Conservation (phyloP, 352 stramenopile species). For the Globisporangium abappressorium region DNA sequence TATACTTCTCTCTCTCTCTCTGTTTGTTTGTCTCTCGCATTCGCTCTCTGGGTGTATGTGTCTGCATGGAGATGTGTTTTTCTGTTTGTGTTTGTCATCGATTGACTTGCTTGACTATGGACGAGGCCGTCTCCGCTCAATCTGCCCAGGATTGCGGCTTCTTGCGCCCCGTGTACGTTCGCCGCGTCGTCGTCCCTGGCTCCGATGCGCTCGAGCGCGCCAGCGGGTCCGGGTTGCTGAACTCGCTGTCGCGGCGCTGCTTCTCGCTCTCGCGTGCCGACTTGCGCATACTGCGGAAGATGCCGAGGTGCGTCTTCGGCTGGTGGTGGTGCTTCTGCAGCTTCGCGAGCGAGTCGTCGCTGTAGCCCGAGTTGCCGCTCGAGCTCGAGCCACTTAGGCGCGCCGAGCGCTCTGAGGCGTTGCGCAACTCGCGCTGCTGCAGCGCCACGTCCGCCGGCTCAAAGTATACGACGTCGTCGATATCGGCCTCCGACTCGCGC, state of each 20-base stretch:
- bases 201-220: constrained; percentile 37
- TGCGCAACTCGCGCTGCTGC: constrained; percentile 30
- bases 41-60: constrained; percentile 1
- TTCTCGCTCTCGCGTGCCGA: constrained; percentile 23
- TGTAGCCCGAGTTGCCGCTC: constrained; percentile 39
- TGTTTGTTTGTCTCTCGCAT: background rate
- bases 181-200: constrained; percentile 31
- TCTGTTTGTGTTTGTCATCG: background rate
- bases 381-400: constrained; percentile 51
- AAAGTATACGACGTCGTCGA: constrained; percentile 50
- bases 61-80: background rate
- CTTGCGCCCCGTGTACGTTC: constrained; percentile 75
- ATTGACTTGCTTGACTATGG: background rate
- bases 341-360: constrained; percentile 24
- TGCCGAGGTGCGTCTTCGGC: constrained; percentile 33
- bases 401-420: constrained; percentile 42
- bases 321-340: constrained; percentile 5
- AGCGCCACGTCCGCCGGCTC: constrained; percentile 35
- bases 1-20: constrained; percentile 2
- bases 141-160: constrained; percentile 75
- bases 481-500: constrained; percentile 17
- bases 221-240: constrained; percentile 28
- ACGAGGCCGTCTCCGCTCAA: constrained; percentile 22
- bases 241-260: constrained; percentile 30
- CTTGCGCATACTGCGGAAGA: constrained; percentile 43